Percentiles rank a stretch among this genome's conserved stretches.
phyloP scores from a whole-genome alignment of 2,329 filamentous ascomycete species.

The Stachybotrys chartarum region DNA sequence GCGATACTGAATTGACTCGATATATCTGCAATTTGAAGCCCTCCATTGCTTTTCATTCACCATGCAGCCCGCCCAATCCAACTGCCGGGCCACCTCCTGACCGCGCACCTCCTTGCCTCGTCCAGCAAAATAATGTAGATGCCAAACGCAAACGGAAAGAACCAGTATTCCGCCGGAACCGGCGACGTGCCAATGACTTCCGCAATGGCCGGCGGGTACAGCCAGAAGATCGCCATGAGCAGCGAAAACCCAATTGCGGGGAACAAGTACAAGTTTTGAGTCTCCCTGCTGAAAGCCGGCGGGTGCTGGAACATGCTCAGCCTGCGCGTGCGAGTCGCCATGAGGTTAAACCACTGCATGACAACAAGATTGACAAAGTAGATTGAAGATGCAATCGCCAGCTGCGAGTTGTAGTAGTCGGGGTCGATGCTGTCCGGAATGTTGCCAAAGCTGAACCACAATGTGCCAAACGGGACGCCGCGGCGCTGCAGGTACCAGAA shows the following conservation, averaged over 20 bases:
- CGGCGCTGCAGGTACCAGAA: constrained; percentile 58
- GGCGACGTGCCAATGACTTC: constrained; percentile 49
- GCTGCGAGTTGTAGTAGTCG: constrained; percentile 44
- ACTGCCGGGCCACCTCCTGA: neutral
- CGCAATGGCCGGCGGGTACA: constrained; percentile 62
- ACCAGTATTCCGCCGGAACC: constrained; percentile 69
- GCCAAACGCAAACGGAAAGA: constrained; percentile 68
- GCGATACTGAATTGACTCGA: too few relatives aligned
- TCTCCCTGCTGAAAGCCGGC: constrained; percentile 56
- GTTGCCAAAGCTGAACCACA: constrained; percentile 63
- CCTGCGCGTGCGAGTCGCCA: constrained; percentile 59
- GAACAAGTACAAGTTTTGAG: constrained; percentile 62
- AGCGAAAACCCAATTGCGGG: constrained; percentile 64
- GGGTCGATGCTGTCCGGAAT: constrained; percentile 41
- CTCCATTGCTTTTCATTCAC: neutral
- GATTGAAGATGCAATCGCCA: constrained; percentile 62
- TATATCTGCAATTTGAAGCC: too few relatives aligned
- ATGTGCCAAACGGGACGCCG: constrained; percentile 55
- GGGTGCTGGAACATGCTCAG: constrained; percentile 67
- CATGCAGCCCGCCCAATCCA: neutral
- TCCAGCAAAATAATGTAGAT: neutral
- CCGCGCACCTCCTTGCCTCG: neutral
- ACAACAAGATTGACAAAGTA: constrained; percentile 78
- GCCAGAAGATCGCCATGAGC: constrained; percentile 61
- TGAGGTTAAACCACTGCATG: constrained; percentile 74